phyloP scores from a whole-genome alignment of 768 basidiomycete species.

The Cantharellus anzutake region DNA sequence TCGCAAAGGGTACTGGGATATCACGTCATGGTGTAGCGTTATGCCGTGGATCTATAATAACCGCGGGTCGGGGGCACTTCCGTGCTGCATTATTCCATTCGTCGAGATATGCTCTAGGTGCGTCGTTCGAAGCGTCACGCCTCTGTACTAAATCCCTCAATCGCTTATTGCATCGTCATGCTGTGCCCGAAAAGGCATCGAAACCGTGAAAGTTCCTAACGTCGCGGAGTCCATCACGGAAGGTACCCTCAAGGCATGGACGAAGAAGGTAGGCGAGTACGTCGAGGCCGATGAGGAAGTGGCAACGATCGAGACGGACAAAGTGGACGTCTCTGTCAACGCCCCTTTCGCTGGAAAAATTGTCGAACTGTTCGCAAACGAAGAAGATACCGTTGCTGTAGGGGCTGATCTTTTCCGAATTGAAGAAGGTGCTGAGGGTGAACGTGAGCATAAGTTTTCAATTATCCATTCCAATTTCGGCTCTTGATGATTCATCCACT shows the following conservation, averaged over 20 bases:
- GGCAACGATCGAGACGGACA: constrained; percentile 97
- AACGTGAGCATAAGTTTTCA: background rate
- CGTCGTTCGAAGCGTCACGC: background rate
- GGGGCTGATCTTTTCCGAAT: constrained; percentile 89
- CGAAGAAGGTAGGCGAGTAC: constrained; percentile 79
- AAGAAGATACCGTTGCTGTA: constrained; percentile 87
- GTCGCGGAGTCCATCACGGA: constrained; percentile 99
- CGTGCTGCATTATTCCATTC: background rate
- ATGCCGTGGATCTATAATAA: background rate
- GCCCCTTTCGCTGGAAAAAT: constrained; percentile 79
- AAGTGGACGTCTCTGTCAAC: constrained; percentile 96
- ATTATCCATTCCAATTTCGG: background rate
- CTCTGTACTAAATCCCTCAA: background rate
- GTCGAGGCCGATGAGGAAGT: constrained; percentile 90
- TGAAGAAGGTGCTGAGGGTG: constrained; percentile 28
- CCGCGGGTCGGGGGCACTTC: background rate
- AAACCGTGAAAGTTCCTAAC: constrained; percentile 87
- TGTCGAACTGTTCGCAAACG: constrained; percentile 64
- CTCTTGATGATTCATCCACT: background rate
- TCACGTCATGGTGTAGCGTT: background rate
- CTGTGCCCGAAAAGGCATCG: constrained; percentile 25
- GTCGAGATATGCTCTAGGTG: background rate
- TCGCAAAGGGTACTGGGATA: background rate
- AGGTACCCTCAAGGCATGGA: constrained; percentile 88
- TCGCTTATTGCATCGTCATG: background rate